These are phyloP conservation scores for Aureobasidium sp. DNA, from an alignment of 2,329 filamentous ascomycete genomes.

Conservation along the genomic window DNA sequence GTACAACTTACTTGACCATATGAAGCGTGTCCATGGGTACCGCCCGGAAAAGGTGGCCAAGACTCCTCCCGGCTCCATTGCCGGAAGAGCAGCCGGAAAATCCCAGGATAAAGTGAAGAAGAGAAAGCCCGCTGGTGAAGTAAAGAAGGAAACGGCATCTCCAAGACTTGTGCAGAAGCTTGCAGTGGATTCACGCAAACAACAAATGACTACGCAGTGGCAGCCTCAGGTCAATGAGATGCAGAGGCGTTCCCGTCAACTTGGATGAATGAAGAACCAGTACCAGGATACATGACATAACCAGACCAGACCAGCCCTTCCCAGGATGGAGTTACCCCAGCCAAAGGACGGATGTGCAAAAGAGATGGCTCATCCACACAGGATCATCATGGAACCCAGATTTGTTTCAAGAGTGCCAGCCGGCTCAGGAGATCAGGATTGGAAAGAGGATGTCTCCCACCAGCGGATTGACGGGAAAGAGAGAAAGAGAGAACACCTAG, in stretches of 20 bases:
- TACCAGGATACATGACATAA: neutral
- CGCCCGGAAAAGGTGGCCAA: conserved; percentile 20
- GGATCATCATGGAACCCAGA: neutral
- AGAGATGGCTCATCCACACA: too few species aligned
- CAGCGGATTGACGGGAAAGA: neutral
- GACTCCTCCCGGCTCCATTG: conserved; percentile 1
- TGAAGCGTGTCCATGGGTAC: conserved; percentile 82
- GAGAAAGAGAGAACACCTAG: neutral
- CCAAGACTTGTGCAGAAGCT: neutral
- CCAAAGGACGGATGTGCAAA: neutral
- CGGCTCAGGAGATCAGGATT: neutral
- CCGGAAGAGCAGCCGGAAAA: conserved; percentile 1
- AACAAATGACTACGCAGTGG: conserved; percentile 4
- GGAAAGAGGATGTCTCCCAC: neutral
- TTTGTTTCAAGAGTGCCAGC: neutral
- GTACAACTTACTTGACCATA: conserved; percentile 95
- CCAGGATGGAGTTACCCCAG: neutral
- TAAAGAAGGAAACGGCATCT: conserved; percentile 3
- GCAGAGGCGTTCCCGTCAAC: neutral
- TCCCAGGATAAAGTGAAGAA: conserved; percentile 12
- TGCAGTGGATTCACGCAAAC: neutral
- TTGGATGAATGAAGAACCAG: conserved; percentile 10
- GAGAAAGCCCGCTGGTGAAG: neutral
- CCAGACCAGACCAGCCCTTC: neutral
- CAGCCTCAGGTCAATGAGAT: conserved; percentile 1